These are phyloP conservation scores for Ustilago xerochloae DNA, from an alignment of 1,284 basidiomycete species.

Conservation along the genomic window DNA sequence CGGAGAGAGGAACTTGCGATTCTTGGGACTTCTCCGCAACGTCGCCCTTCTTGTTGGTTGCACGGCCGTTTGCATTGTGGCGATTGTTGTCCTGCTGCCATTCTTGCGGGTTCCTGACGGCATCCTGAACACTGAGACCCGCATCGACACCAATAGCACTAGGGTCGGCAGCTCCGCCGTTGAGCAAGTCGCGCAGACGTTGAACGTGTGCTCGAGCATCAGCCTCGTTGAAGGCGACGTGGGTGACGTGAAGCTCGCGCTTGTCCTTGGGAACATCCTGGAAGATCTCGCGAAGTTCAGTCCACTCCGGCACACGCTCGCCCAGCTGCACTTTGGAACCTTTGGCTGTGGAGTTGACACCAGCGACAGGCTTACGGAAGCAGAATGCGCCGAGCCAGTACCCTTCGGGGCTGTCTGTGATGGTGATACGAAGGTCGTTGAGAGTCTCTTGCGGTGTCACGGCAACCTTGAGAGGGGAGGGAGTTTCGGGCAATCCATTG, in stretches of 20 bases:
- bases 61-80: constrained; percentile 25
- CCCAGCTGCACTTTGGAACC: constrained; percentile 44
- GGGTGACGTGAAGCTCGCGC: constrained; percentile 59
- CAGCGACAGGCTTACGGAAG: constrained; percentile 53
- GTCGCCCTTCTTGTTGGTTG: constrained; percentile 33
- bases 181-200: constrained; percentile 71
- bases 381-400: constrained; percentile 68
- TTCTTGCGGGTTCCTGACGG: constrained; percentile 69
- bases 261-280: constrained; percentile 52
- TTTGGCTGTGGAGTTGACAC: constrained; percentile 17
- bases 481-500: constrained; percentile 63
- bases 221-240: constrained; percentile 71
- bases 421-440: constrained; percentile 65
- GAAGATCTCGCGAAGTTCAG: constrained; percentile 63
- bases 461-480: constrained; percentile 62
- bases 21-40: constrained; percentile 5
- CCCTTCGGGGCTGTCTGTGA: constrained; percentile 66
- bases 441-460: constrained; percentile 66
- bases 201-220: constrained; percentile 71
- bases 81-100: constrained; percentile 48
- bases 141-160: constrained; percentile 70
- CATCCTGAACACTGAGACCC: constrained; percentile 71
- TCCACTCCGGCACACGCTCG: constrained; percentile 62
- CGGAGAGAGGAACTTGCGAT: constrained; percentile 59
- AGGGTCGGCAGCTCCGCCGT: constrained; percentile 69